Base-by-base conservation (phyloP, 2,329 filamentous ascomycete species). In the Fusarium armeniacum region DNA sequence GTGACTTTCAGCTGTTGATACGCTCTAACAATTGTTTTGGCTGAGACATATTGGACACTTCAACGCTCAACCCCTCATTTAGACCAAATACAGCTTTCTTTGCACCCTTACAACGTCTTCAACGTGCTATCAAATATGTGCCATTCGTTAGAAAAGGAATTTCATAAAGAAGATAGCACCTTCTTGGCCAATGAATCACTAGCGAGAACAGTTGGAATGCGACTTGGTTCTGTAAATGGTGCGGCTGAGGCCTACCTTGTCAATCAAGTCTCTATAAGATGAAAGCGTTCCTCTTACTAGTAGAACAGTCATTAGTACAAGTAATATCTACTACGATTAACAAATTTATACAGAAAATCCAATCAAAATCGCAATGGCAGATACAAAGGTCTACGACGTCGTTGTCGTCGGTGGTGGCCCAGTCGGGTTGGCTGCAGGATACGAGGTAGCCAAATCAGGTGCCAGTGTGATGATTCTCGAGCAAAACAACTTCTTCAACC, bases 401-500 rank as follows among this genome's bases (percentile, higher is more conserved):
- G n/a, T 69, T 4, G 55, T 69, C 0, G n/a, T 68, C 0, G 66
- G 66, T 6, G 66, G 65, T 32, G 66, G 66, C 2, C 64, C 66
- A 1, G 46, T 68, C 2, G 66, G 66, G 2, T n/a, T 68, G 5
- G 59, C 64, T 5, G 65, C 66, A n/a, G 66, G 65, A 15, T 69
- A 69, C 16, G 66, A 69, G 28, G 65, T 67, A 5, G 64, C 62
- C 9, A 67, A 67, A 40, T 30, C 64, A 8, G 62, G 56, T 10
- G 52, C 46, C 30, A 62, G 28, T 7, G 62, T 67, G 3, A 62
- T 67, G 12, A 61, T 67, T 3, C 57, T 67, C 2, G 64, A 67
- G n/a, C 62, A 67, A 5, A 67, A 67, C 15, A 67, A 67, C 4
- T 66, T 67, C 18, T 67, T 67, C 36, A 67, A 67, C 4, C 57